phyloP scores from a whole-genome alignment of 1,284 basidiomycete genomes.

The Fistulinella staudtii region DNA sequence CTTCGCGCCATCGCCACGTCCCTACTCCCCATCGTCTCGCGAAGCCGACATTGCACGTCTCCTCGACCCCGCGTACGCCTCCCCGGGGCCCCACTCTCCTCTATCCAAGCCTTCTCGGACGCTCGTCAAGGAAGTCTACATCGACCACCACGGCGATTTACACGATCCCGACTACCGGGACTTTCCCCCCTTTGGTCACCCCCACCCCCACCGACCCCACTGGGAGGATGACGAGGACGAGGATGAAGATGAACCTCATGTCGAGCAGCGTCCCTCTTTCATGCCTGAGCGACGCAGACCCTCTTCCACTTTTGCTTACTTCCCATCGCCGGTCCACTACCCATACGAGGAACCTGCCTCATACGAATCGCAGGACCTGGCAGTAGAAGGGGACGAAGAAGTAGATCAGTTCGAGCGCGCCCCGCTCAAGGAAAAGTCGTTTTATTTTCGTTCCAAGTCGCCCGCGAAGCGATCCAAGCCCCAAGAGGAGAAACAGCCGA shows the following conservation, averaged over 20 bases:
- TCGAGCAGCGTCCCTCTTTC: constrained; percentile 14
- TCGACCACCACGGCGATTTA: constrained; percentile 58
- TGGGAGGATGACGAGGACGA: constrained; percentile 30
- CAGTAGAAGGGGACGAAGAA: constrained; percentile 32
- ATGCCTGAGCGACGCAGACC: constrained; percentile 21
- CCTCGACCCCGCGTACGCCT: constrained; percentile 60
- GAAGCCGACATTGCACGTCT: constrained; percentile 53
- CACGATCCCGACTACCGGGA: constrained; percentile 67
- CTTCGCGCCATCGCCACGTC: constrained; percentile 14
- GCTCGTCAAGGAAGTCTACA: constrained; percentile 40
- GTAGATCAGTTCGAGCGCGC: constrained; percentile 17
- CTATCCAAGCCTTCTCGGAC: constrained; percentile 25
- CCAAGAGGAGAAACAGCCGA: constrained; percentile 29
- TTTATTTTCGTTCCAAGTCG: constrained; percentile 18
- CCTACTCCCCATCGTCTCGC: constrained; percentile 31
- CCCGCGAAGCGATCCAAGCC: constrained; percentile 13
- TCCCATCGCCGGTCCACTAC: constrained; percentile 21
- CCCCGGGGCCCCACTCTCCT: constrained; percentile 32
- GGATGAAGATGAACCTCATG: constrained; percentile 20
- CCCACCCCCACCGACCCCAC: constrained; percentile 20
- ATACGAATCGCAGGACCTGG: constrained; percentile 29
- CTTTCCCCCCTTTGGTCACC: constrained; percentile 43
- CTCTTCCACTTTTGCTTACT: constrained; percentile 22
- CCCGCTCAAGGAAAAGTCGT: constrained; percentile 29
- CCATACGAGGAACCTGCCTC: constrained; percentile 33